Conservation (phyloP, 306 rosid species). For the Vicia sativa region DNA sequence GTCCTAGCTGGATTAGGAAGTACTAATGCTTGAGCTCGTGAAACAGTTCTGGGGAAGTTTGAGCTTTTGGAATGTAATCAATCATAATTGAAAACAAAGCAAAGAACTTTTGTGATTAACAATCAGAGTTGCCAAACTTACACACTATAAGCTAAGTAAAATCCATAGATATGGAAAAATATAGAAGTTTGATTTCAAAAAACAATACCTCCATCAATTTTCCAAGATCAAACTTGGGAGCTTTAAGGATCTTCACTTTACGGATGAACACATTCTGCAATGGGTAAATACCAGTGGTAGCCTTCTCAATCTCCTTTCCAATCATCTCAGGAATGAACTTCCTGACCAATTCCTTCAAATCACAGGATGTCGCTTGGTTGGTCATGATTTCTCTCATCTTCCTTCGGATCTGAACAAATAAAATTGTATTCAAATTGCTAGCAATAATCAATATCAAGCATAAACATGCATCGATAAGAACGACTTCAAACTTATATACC, state of each 20-base stretch:
- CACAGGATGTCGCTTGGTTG: conserved; percentile 79
- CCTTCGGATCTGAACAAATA: conserved; percentile 67
- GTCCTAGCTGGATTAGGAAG: neutral
- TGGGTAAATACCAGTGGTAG: conserved; percentile 77
- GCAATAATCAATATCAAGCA: neutral
- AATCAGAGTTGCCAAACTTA: too few species aligned
- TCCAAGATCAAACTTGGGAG: conserved; percentile 94
- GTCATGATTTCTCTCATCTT: conserved; percentile 94
- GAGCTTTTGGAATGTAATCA: neutral
- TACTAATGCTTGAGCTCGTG: neutral
- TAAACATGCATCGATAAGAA: too few species aligned
- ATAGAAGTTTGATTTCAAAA: neutral
- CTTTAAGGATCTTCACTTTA: conserved; percentile 91
- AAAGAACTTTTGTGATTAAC: neutral
- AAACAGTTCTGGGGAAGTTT: neutral
- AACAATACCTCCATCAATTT: conserved; percentile 85
- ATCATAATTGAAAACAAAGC: neutral
- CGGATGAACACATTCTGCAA: conserved; percentile 82
- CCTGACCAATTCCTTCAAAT: conserved; percentile 82
- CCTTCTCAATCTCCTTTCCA: conserved; percentile 93
- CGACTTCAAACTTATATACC: conserved; percentile 53
- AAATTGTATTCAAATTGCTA: neutral
- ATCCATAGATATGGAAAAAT: too few species aligned
- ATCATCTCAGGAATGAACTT: conserved; percentile 89
- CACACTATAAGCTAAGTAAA: too few species aligned